Percentiles rank a stretch among this genome's conserved stretches.
These are phyloP conservation scores for Spiraea crenata DNA, from an alignment of 331 rosid genomes.

Conservation along the genomic window DNA sequence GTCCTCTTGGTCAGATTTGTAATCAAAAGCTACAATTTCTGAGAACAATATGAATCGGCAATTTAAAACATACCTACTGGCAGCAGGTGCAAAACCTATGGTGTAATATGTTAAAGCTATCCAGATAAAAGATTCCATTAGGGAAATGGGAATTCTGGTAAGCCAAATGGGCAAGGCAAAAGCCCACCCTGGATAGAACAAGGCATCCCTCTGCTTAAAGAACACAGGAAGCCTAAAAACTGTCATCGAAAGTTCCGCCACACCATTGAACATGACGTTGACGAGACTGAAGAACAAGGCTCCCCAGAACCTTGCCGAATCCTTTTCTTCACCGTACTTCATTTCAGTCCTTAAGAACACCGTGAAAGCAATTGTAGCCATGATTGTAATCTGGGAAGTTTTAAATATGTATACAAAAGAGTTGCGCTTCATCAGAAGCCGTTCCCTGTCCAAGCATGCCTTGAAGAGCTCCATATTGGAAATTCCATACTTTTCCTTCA, in stretches of 20 bases:
- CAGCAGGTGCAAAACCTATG: conserved; percentile 30
- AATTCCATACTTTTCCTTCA: conserved; percentile 38
- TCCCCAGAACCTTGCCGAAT: conserved; percentile 28
- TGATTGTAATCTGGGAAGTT: conserved; percentile 36
- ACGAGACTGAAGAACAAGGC: conserved; percentile 38
- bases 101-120: conserved; percentile 30
- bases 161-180: conserved; percentile 38
- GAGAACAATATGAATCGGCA: conserved; percentile 34
- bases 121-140: conserved; percentile 31
- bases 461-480: conserved; percentile 43
- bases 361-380: conserved; percentile 32
- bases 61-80: conserved; percentile 16
- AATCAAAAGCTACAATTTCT: not conserved
- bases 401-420: conserved; percentile 46
- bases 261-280: conserved; percentile 35
- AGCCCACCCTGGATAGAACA: conserved; percentile 43
- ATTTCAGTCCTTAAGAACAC: conserved; percentile 34
- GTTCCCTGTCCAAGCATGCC: conserved; percentile 55
- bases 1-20: not conserved
- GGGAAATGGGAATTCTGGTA: conserved; percentile 30
- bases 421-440: conserved; percentile 44
- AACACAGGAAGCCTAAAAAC: conserved; percentile 36
- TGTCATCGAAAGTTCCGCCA: conserved; percentile 35
- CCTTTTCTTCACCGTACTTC: conserved; percentile 20
- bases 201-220: conserved; percentile 33